phyloP scores from a whole-genome alignment of 441 rosid genomes.

The Croton setiger region DNA sequence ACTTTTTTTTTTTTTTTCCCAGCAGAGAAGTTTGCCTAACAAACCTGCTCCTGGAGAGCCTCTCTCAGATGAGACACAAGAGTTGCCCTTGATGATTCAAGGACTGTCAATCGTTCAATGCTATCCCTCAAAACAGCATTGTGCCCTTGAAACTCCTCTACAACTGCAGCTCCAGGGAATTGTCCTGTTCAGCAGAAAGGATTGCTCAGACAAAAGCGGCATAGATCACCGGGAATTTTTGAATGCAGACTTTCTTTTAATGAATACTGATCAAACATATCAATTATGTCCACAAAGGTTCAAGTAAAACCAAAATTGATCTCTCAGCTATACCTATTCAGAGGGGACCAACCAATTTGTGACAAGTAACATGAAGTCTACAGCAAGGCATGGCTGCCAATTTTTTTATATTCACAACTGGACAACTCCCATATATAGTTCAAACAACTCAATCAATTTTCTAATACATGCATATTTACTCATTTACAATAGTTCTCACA shows the following conservation, averaged over 20 bases:
- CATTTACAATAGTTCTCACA: neutral
- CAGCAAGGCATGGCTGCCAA: constrained; percentile 5
- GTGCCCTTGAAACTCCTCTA: constrained; percentile 60
- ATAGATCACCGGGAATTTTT: neutral
- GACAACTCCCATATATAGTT: too few relatives aligned
- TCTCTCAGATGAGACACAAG: constrained; percentile 73
- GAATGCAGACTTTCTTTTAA: neutral
- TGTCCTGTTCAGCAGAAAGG: constrained; percentile 40
- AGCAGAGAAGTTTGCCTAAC: constrained; percentile 14
- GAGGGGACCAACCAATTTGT: neutral
- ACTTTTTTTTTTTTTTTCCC: constrained; percentile 4
- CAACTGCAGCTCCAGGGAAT: constrained; percentile 39
- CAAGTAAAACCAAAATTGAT: neutral
- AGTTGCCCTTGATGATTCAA: constrained; percentile 67
- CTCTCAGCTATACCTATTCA: too few relatives aligned
- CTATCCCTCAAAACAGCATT: constrained; percentile 57
- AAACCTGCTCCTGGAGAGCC: constrained; percentile 90
- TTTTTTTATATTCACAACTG: neutral
- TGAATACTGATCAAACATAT: neutral
- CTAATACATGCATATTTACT: neutral
- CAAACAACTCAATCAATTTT: neutral
- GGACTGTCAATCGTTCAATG: constrained; percentile 56
- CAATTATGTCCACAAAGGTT: neutral
- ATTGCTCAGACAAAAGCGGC: neutral
- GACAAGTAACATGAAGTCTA: neutral